A percentile compares a stretch with the other conserved stretches of the same genome.
phyloP scores from a whole-genome alignment of 164 flowering plant species.

The Umbilicus rupestris region DNA sequence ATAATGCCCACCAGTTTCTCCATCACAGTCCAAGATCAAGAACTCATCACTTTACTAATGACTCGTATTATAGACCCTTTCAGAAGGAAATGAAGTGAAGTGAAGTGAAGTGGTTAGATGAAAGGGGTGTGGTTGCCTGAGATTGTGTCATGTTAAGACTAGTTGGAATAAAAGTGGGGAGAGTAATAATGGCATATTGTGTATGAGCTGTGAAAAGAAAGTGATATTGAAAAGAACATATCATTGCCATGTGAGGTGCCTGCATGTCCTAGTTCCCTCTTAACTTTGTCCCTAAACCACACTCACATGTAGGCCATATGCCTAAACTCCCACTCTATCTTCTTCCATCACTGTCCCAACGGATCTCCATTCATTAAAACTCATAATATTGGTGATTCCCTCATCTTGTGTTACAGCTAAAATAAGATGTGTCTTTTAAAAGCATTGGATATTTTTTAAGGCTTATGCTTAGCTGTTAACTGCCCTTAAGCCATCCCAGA shows the following conservation, averaged over 20 bases:
- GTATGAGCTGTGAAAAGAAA: constrained; percentile 30
- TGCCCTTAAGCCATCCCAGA: too few relatives aligned
- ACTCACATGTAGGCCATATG: constrained; percentile 41
- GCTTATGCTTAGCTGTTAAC: neutral
- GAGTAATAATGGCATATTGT: constrained; percentile 9
- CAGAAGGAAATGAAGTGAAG: neutral
- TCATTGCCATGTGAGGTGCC: constrained; percentile 32
- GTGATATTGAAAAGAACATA: constrained; percentile 14
- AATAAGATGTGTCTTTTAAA: neutral
- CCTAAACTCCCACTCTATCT: constrained; percentile 9
- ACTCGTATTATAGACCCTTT: neutral
- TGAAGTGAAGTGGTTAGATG: neutral
- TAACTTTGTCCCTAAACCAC: constrained; percentile 41
- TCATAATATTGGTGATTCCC: neutral
- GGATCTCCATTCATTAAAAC: neutral
- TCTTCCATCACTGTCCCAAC: constrained; percentile 1
- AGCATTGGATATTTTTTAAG: neutral
- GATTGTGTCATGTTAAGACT: neutral
- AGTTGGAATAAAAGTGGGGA: constrained; percentile 8
- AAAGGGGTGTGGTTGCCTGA: neutral
- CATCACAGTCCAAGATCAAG: neutral
- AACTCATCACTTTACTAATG: neutral
- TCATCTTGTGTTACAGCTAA: neutral
- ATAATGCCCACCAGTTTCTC: neutral
- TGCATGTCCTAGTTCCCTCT: constrained; percentile 23